Base-by-base conservation (phyloP, 2,329 filamentous ascomycete genomes). In the Torrubiellomyces zombiae region DNA sequence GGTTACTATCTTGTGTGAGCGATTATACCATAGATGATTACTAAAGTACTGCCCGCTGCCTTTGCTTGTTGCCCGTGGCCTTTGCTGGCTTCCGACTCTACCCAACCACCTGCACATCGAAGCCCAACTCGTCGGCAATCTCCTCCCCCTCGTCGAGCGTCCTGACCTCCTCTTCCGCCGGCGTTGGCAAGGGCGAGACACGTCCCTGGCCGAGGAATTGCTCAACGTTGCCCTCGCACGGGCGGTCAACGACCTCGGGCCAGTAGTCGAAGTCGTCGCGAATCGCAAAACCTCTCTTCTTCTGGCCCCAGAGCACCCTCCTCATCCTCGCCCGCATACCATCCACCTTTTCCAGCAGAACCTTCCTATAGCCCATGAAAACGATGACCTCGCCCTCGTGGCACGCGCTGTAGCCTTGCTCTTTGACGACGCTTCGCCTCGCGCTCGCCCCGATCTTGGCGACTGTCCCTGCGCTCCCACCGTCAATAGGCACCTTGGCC, bases 261-360 rank as follows among this genome's bases (percentile, higher is more conserved):
- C 36, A 38, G 26, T 43, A 38, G 26, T 44, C 40, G 16, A 36
- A 33, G 10, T 35, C 37, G 19, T 42, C 35, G 15, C 37, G 32
- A 15, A 43, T 31, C 7, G 39, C 31, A n/a, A 39, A 32, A 9
- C 40, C 41, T n/a, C n/a, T n/a, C 20, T 37, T 28, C 27, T 38
- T 53, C 36, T 65, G 59, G 8, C 61, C 61, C 19, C 56, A 53
- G 35, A 67, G 63, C 3, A 47, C 37, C 10, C 50, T 27, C 3
- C 41, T 42, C 4, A 36, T 34, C 31, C 25, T 43, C 12, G 40
- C 39, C 7, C 41, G 32, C 18, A 24, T 28, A 9, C 41, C 40
- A 17, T 29, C 28, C 11, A 43, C 38, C 32, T 43, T 43, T 20
- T 42, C 39, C 7, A 44, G 40, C 20, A 32, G 32, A 5, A 44